phyloP scores from a whole-genome alignment of 768 basidiomycete species.

The Leccinum rimulosum region DNA sequence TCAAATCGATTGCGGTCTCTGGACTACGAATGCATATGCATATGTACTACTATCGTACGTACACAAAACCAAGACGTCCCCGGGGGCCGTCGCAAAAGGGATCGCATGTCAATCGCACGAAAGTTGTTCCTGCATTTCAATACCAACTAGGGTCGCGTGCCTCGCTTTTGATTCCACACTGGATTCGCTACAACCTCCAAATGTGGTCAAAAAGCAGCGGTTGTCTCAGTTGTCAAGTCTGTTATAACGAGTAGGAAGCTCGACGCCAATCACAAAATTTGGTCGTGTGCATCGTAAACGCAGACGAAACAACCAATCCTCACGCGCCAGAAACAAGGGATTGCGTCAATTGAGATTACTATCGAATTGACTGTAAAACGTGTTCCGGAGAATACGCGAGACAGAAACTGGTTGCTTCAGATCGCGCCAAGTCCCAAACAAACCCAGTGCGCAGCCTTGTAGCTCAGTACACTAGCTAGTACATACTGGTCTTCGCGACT shows the following conservation, averaged over 20 bases:
- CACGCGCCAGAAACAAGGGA: not conserved
- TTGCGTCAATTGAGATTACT: not conserved
- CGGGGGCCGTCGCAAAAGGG: not conserved
- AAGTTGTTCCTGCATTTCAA: not conserved
- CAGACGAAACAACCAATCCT: not conserved
- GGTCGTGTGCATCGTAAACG: not conserved
- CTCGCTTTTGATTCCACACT: not conserved
- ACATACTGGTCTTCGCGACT: no score
- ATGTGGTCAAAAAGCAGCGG: not conserved
- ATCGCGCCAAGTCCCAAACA: not conserved
- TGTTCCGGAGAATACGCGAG: not conserved
- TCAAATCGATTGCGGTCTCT: not conserved
- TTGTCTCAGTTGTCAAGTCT: not conserved
- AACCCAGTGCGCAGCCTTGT: not conserved
- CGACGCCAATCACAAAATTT: not conserved
- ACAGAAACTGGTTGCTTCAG: not conserved
- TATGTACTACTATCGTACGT: no score
- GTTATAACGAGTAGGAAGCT: not conserved
- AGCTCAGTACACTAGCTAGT: not conserved
- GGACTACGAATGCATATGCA: not conserved
- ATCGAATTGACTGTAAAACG: not conserved
- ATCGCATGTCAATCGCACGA: not conserved
- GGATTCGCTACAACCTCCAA: not conserved
- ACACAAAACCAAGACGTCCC: no score
- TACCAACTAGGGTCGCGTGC: not conserved